A percentile compares a stretch with the other conserved stretches of the same genome.
Conservation (phyloP, 2,329 filamentous ascomycete species). For the Cordyceps cicadae region DNA sequence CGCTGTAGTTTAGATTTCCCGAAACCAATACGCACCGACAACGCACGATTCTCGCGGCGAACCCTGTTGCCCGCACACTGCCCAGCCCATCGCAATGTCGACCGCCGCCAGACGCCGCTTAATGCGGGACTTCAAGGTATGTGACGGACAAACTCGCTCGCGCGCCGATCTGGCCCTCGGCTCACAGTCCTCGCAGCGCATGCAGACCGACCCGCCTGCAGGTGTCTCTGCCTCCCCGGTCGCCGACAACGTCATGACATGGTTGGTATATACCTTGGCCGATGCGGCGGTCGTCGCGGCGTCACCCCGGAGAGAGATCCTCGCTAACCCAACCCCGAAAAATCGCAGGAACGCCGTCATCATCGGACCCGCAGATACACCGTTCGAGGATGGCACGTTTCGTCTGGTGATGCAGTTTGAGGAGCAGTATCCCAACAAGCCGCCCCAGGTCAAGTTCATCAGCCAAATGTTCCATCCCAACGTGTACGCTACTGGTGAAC, state of each 20-base stretch:
- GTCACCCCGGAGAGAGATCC: not conserved
- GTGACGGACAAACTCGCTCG: slow-evolving; percentile 21
- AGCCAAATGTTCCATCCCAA: slow-evolving; percentile 99
- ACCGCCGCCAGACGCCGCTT: slow-evolving; percentile 90
- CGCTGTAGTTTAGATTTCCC: not conserved
- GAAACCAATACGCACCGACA: not conserved
- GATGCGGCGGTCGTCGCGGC: not conserved
- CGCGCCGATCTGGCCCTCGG: slow-evolving; percentile 12
- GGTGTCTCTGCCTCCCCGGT: slow-evolving; percentile 95
- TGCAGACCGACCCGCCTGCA: slow-evolving; percentile 97
- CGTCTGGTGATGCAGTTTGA: slow-evolving; percentile 98
- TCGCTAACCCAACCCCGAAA: not conserved
- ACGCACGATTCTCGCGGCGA: not conserved
- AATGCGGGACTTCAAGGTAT: slow-evolving; percentile 98
- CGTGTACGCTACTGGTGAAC: slow-evolving; percentile 92
- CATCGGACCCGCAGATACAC: slow-evolving; percentile 91
- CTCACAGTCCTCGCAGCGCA: slow-evolving; percentile 54
- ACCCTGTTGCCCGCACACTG: slow-evolving; percentile 4
- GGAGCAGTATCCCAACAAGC: slow-evolving; percentile 98
- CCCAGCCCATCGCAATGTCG: slow-evolving; percentile 47
- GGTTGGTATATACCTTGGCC: slow-evolving; percentile 43
- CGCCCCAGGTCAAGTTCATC: slow-evolving; percentile 95
- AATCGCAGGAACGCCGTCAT: slow-evolving; percentile 86
- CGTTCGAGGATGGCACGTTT: slow-evolving; percentile 97
- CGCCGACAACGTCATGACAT: slow-evolving; percentile 95